phyloP scores from a whole-genome alignment of 108 stramenopile genomes.

The Nannochloropsis gaditana region DNA sequence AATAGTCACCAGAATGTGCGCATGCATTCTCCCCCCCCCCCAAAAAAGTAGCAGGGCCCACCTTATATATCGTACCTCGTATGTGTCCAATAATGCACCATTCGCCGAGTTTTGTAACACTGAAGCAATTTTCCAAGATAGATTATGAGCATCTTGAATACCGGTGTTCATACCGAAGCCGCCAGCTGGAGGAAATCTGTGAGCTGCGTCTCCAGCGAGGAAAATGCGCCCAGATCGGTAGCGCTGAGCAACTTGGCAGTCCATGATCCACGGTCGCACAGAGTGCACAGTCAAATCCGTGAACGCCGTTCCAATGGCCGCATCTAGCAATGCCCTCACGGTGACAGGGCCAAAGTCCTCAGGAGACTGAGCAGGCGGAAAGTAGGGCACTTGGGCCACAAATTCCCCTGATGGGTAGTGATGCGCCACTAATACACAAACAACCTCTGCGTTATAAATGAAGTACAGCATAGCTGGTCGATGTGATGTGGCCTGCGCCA shows the following conservation, averaged over 20 bases:
- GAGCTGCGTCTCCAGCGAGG: conserved; percentile 84
- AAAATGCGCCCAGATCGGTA: conserved; percentile 59
- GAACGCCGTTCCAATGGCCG: neutral
- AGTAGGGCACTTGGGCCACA: conserved; percentile 86
- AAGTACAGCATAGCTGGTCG: conserved; percentile 83
- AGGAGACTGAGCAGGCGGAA: conserved; percentile 73
- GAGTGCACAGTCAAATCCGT: conserved; percentile 59
- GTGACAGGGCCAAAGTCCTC: conserved; percentile 1
- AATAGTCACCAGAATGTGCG: no score
- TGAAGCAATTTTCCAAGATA: conserved; percentile 75
- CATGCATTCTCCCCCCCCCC: no score
- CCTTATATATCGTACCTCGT: conserved; percentile 47
- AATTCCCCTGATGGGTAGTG: conserved; percentile 67
- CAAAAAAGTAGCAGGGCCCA: neutral
- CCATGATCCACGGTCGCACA: conserved; percentile 83
- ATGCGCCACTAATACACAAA: conserved; percentile 85
- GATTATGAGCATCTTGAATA: conserved; percentile 73
- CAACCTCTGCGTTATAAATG: conserved; percentile 64
- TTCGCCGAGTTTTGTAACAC: conserved; percentile 37
- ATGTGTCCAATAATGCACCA: conserved; percentile 49
- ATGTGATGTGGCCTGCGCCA: conserved; percentile 29
- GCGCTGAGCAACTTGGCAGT: conserved; percentile 55
- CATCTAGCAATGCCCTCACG: neutral
- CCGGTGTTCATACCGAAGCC: conserved; percentile 94
- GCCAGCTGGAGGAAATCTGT: conserved; percentile 90